phyloP scores from a whole-genome alignment of 2,329 filamentous ascomycete species.

The Cordyceps pruinosa region DNA sequence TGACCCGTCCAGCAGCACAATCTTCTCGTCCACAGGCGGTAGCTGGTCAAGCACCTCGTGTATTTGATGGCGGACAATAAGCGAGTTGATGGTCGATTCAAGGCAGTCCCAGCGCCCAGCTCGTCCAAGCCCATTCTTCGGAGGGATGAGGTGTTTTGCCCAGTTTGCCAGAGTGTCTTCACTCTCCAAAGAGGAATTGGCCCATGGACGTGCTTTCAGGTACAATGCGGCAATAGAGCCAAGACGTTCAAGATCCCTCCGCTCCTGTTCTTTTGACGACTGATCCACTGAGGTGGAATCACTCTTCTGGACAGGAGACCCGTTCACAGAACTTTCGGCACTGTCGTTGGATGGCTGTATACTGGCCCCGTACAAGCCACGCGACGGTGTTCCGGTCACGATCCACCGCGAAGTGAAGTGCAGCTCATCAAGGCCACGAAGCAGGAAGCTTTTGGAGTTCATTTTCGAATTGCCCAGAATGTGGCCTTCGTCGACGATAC shows the following conservation, averaged over 20 bases:
- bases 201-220: slow-evolving; percentile 72
- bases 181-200: slow-evolving; percentile 46
- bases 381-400: slow-evolving; percentile 83
- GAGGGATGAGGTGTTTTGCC: slow-evolving; percentile 63
- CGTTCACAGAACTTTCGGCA: slow-evolving; percentile 5
- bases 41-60: slow-evolving; percentile 63
- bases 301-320: not conserved
- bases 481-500: slow-evolving; percentile 91
- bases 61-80: slow-evolving; percentile 74
- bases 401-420: slow-evolving; percentile 73
- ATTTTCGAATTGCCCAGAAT: slow-evolving; percentile 62
- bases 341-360: slow-evolving; percentile 30
- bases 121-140: slow-evolving; percentile 42
- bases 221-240: slow-evolving; percentile 63
- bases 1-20: slow-evolving; percentile 70
- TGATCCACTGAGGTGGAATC: slow-evolving; percentile 14
- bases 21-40: slow-evolving; percentile 64
- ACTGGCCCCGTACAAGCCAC: slow-evolving; percentile 62
- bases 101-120: slow-evolving; percentile 58
- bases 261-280: slow-evolving; percentile 44
- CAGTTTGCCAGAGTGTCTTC: slow-evolving; percentile 59
- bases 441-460: slow-evolving; percentile 48
- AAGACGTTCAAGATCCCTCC: slow-evolving; percentile 58
- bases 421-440: slow-evolving; percentile 46
- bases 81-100: slow-evolving; percentile 60